A percentile compares a stretch with the other conserved stretches of the same genome.
These are phyloP conservation scores for Lactarius trivialis DNA, from an alignment of 768 basidiomycete genomes.

Conservation along the genomic window DNA sequence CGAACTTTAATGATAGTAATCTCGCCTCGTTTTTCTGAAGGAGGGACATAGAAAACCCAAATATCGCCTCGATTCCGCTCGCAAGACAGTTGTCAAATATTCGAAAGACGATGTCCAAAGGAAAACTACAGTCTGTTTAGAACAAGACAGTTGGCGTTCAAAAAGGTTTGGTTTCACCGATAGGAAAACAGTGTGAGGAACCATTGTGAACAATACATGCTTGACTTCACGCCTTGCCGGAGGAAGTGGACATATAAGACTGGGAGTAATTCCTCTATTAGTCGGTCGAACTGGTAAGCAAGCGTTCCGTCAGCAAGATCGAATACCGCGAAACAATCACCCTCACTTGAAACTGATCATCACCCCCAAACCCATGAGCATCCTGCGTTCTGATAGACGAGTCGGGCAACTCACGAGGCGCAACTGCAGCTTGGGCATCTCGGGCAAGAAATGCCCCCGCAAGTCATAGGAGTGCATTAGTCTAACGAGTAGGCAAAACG, in stretches of 20 bases:
- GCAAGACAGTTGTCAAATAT: constrained; percentile 97
- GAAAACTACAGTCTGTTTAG: constrained; percentile 54
- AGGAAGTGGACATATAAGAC: constrained; percentile 91
- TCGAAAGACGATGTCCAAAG: constrained; percentile 87
- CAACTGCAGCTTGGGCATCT: constrained; percentile 96
- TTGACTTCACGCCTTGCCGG: constrained; percentile 91
- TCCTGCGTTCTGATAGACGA: not conserved
- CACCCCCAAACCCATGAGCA: not conserved
- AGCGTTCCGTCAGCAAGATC: constrained; percentile 3
- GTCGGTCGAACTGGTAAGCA: constrained; percentile 72
- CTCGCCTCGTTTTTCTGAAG: constrained; percentile 82
- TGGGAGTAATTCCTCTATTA: constrained; percentile 88
- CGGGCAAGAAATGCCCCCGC: constrained; percentile 94
- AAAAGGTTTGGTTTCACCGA: constrained; percentile 43
- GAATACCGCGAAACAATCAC: not conserved
- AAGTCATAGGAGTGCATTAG: constrained; percentile 96
- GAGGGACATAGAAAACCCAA: constrained; percentile 86
- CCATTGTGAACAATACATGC: constrained; percentile 99
- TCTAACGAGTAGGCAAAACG: constrained; percentile 90
- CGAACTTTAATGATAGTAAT: constrained; percentile 79
- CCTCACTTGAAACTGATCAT: constrained; percentile 50
- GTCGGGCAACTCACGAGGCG: constrained; percentile 60
- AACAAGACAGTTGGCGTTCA: not conserved
- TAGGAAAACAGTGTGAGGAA: constrained; percentile 97
- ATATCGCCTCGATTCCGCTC: constrained; percentile 94